Conservation (phyloP, 2,329 filamentous ascomycete species). For the Epichloe baconii region DNA sequence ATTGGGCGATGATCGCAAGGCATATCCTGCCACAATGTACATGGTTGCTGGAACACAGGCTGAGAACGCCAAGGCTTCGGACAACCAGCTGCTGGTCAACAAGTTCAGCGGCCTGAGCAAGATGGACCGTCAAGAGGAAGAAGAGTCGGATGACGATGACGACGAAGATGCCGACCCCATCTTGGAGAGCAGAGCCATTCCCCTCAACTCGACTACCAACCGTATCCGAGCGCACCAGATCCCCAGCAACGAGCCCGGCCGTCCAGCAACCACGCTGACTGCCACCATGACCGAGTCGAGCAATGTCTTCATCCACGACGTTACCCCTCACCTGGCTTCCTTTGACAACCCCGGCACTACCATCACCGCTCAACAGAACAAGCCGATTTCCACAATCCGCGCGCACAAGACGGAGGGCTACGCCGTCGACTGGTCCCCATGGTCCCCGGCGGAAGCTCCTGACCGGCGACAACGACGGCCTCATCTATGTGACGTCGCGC, state of each 20-base stretch:
- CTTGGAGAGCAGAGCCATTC: slow-evolving; percentile 82
- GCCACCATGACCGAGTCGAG: slow-evolving; percentile 87
- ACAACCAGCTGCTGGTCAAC: slow-evolving; percentile 92
- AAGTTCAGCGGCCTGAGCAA: slow-evolving; percentile 86
- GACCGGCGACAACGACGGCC: slow-evolving; percentile 81
- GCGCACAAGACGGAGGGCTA: slow-evolving; percentile 93
- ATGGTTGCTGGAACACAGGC: slow-evolving; percentile 92
- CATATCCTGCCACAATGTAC: slow-evolving; percentile 94
- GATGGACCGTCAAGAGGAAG: slow-evolving; percentile 60
- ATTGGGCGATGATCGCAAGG: slow-evolving; percentile 77
- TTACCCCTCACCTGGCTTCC: slow-evolving; percentile 78
- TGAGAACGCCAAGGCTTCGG: slow-evolving; percentile 56
- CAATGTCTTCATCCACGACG: slow-evolving; percentile 84
- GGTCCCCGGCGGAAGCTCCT: slow-evolving; percentile 67
- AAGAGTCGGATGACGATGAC: slow-evolving; percentile 59
- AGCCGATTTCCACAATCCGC: slow-evolving; percentile 74
- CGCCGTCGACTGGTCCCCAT: slow-evolving; percentile 84
- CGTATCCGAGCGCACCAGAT: slow-evolving; percentile 80
- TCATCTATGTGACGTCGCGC: slow-evolving; percentile 78
- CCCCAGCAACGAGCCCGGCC: slow-evolving; percentile 54
- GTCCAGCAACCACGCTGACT: slow-evolving; percentile 68
- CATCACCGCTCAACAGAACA: slow-evolving; percentile 72
- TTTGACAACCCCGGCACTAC: slow-evolving; percentile 81
- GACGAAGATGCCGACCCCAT: slow-evolving; percentile 77
- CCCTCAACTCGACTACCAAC: slow-evolving; percentile 79